Evolutionary conservation across 2,329 filamentous ascomycete species (phyloP), one percentile per base, ranked within the genome.

Genomic region (Pseudogymnoascus sp.): DNA sequence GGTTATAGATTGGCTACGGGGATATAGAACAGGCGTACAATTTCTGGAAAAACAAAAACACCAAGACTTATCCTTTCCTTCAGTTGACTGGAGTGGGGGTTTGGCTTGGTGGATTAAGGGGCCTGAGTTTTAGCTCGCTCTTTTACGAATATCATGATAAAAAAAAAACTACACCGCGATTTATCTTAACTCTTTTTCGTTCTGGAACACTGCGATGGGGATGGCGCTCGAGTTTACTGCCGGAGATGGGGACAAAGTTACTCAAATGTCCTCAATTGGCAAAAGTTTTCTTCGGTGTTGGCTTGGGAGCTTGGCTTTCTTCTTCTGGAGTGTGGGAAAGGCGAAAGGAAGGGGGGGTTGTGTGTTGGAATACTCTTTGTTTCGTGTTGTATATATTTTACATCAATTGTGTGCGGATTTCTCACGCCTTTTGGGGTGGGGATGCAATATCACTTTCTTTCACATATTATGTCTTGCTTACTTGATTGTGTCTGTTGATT

Each of bases 71-170:
- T 28, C 7, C 31, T 12, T 23, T 5, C 18, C 42, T 47, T 47
- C 42, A 47, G 42, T 47, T 47, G 42, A 47, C 42, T 47, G 42
- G 42, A 47, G 42, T 12, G n/a, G 12, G 42, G 12, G 21, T 6
- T 47, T 5, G 42, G 7, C 21, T 16, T 28, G 23, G 44, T 33
- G 31, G 4, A 33, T n/a, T 14, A 16, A 10, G 14, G 23, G 23
- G 12, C 12, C 10, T 12, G 40, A 40, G 23, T 50, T 50, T 28
- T 28, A 50, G 42, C 21, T 23, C 21, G 5, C 7, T 23, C 23
- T 7, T 33, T 56, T 56, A 56, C 25, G 47, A 56, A 56, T 56
- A 56, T 56, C 47, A 56, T 56, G 47, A 44, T 44, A 12, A 56
- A 56, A 56, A 47, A 23, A 47, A 11, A 5, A 31, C 12, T 21